Percentiles rank a stretch among this genome's conserved stretches.
Evolutionary conservation across 2,329 filamentous ascomycete species (phyloP).

Genomic region (Aspergillus alliaceus): DNA sequence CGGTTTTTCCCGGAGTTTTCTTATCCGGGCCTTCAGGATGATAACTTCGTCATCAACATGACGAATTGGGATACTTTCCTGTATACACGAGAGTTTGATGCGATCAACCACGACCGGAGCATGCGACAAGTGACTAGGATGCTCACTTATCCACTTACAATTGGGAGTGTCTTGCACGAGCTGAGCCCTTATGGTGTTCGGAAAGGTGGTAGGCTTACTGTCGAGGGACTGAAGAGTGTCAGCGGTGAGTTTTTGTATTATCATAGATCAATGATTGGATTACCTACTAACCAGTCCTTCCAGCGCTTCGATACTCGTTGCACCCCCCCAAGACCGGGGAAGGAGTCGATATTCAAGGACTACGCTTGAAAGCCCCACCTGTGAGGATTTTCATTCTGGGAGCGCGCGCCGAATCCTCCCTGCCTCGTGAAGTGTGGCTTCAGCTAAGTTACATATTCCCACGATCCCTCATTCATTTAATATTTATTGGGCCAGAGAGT

Average conservation of each 20-base stretch:
- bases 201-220: constrained; percentile 71
- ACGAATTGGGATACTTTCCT: constrained; percentile 98
- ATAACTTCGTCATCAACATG: constrained; percentile 93
- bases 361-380: constrained; percentile 81
- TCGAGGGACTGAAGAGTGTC: constrained; percentile 89
- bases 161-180: constrained; percentile 90
- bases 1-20: constrained; percentile 92
- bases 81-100: constrained; percentile 87
- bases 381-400: constrained; percentile 91
- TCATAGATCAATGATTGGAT: not conserved
- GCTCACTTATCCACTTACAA: constrained; percentile 88
- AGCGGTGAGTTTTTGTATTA: constrained; percentile 63
- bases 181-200: constrained; percentile 87
- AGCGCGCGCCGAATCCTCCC: constrained; percentile 93
- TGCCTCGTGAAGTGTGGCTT: constrained; percentile 90
- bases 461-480: constrained; percentile 81
- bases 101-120: constrained; percentile 84
- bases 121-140: constrained; percentile 92
- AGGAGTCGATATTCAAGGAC: constrained; percentile 70
- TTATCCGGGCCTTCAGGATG: constrained; percentile 84
- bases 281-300: constrained; percentile 4
- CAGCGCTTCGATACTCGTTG: constrained; percentile 87
- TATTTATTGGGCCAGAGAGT: constrained; percentile 94
- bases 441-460: constrained; percentile 95
- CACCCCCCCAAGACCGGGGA: constrained; percentile 82